Conservation (phyloP, 345 rosid species). For the Durio zibethinus region DNA sequence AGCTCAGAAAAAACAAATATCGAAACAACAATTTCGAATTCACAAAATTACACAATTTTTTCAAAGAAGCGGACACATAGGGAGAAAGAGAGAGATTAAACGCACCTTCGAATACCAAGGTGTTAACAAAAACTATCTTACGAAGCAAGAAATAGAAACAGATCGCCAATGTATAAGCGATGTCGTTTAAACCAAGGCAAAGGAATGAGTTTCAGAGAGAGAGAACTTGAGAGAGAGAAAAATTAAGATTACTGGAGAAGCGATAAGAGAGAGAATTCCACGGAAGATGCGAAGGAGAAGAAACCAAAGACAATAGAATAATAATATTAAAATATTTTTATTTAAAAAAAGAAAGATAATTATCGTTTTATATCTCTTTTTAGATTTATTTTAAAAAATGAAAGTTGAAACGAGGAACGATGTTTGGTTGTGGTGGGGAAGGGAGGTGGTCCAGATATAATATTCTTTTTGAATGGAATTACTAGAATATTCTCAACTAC, state of each 20-base stretch:
- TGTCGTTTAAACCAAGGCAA: constrained; percentile 23
- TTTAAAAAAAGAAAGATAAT: constrained; percentile 21
- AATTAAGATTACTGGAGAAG: constrained; percentile 43
- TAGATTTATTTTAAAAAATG: background rate
- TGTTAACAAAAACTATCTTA: constrained; percentile 29
- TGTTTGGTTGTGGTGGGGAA: constrained; percentile 58
- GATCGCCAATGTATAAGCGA: constrained; percentile 32
- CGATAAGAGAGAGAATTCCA: constrained; percentile 44
- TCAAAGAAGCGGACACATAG: background rate
- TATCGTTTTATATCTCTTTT: background rate
- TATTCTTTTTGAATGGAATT: background rate
- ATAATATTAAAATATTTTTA: background rate
- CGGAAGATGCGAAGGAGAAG: constrained; percentile 47
- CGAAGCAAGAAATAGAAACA: background rate
- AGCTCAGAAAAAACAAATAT: constrained; percentile 3
- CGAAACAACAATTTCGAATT: background rate
- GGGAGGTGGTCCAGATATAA: constrained; percentile 43
- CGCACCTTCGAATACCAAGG: constrained; percentile 41
- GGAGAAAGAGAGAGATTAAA: background rate
- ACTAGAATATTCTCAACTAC: constrained; percentile 19
- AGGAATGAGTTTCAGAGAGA: constrained; percentile 1
- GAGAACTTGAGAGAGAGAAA: constrained; percentile 38
- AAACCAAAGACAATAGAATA: constrained; percentile 36
- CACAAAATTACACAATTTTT: background rate
- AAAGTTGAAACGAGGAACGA: constrained; percentile 32